Conservation (phyloP, 2,329 filamentous ascomycete species). For the Fusarium brevicatenulatum region DNA sequence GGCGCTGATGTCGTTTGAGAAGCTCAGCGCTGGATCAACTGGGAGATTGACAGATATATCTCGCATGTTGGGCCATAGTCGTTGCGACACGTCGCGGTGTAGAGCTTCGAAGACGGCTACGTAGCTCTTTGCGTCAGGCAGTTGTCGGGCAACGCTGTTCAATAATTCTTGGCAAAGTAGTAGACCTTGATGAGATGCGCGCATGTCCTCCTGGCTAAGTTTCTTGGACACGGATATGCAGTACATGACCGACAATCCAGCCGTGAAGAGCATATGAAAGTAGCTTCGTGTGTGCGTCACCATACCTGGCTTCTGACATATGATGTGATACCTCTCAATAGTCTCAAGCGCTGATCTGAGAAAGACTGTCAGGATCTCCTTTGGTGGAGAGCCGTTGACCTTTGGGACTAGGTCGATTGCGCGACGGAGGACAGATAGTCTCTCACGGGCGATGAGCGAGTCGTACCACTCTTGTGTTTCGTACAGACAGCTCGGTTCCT, state of each 20-base stretch:
- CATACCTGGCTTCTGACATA: constrained; percentile 46
- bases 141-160: neutral
- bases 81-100: constrained; percentile 3
- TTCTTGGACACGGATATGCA: constrained; percentile 34
- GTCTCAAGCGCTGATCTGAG: constrained; percentile 50
- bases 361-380: constrained; percentile 47
- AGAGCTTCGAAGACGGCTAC: constrained; percentile 35
- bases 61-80: neutral
- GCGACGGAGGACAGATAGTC: constrained; percentile 52
- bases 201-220: neutral
- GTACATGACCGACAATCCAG: constrained; percentile 53
- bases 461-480: constrained; percentile 58
- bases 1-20: rapidly evolving
- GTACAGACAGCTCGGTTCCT: constrained; percentile 52
- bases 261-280: constrained; percentile 59
- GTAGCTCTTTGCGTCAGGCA: constrained; percentile 33
- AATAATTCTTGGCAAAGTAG: neutral
- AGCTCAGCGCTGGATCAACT: neutral
- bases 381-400: constrained; percentile 46
- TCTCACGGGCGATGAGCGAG: constrained; percentile 53
- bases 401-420: constrained; percentile 54
- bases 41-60: neutral
- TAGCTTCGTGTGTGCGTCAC: constrained; percentile 59
- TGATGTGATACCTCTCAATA: constrained; percentile 51
- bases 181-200: neutral